phyloP scores from a whole-genome alignment of 257 asterid species.

The Gynochthodes officinalis region DNA sequence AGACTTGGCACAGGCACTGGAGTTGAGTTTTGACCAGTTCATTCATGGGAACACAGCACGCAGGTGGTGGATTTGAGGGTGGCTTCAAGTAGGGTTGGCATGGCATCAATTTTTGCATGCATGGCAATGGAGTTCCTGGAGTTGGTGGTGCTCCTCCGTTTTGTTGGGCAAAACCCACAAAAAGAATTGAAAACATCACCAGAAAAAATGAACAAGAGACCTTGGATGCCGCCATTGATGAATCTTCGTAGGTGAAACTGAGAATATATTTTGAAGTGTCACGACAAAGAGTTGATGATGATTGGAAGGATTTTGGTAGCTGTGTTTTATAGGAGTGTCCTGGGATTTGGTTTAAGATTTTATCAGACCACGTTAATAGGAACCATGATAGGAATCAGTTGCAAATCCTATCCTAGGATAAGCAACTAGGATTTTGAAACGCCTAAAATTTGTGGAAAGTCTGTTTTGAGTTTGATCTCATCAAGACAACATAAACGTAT shows the following conservation, averaged over 20 bases:
- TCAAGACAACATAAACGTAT: background rate
- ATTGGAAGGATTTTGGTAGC: too few relatives aligned
- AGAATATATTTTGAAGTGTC: too few relatives aligned
- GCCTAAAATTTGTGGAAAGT: background rate
- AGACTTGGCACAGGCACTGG: slow-evolving; percentile 39
- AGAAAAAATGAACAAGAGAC: background rate
- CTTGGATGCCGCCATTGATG: slow-evolving; percentile 5
- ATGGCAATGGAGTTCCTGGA: slow-evolving; percentile 20
- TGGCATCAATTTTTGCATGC: slow-evolving; percentile 41
- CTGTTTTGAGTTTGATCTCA: background rate
- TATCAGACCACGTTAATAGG: background rate
- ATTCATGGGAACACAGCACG: slow-evolving; percentile 36
- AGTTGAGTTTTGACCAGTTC: slow-evolving; percentile 21
- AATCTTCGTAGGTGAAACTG: too few relatives aligned
- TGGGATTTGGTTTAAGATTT: background rate
- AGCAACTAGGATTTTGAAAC: background rate
- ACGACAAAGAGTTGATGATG: too few relatives aligned
- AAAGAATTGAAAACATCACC: slow-evolving; percentile 15
- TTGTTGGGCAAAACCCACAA: slow-evolving; percentile 21
- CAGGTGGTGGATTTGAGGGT: slow-evolving; percentile 21
- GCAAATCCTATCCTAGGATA: background rate
- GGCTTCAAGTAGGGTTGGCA: slow-evolving; percentile 39
- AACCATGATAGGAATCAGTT: background rate
- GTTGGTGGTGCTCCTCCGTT: slow-evolving; percentile 7
- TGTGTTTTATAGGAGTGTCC: too few relatives aligned